Percentiles rank a stretch among this genome's conserved stretches.
Conservation (phyloP, 345 rosid species). For the Combretum micranthum region DNA sequence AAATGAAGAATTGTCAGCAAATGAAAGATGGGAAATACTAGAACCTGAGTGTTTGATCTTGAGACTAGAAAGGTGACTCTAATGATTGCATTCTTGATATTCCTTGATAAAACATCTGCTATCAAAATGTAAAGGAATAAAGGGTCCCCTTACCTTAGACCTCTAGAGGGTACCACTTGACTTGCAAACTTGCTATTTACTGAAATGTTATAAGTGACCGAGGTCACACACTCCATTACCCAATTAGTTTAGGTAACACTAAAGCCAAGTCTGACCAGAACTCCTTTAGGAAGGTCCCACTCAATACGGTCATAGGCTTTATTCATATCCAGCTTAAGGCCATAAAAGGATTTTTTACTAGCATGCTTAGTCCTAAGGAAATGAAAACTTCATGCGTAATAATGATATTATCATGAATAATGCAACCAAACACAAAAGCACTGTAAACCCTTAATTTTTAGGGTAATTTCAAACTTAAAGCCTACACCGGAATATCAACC, state of each 20-base stretch:
- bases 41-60: no score
- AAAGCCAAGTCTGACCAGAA: neutral
- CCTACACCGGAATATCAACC: no score
- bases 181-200: neutral
- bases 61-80: no score
- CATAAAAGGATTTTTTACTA: neutral
- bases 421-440: neutral
- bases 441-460: no score
- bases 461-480: no score
- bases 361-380: neutral
- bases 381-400: constrained; percentile 1
- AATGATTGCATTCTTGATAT: no score
- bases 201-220: neutral
- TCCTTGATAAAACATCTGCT: neutral
- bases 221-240: neutral
- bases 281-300: neutral
- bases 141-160: neutral
- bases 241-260: neutral
- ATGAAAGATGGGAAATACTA: no score
- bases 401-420: neutral
- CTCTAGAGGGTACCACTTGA: neutral
- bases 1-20: no score
- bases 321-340: neutral
- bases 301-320: neutral
- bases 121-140: neutral